Evolutionary conservation across 2,329 filamentous ascomycete genomes (phyloP), one percentile per base, ranked within the genome.

Genomic region (Aspergillus pseudoviridinutans): DNA sequence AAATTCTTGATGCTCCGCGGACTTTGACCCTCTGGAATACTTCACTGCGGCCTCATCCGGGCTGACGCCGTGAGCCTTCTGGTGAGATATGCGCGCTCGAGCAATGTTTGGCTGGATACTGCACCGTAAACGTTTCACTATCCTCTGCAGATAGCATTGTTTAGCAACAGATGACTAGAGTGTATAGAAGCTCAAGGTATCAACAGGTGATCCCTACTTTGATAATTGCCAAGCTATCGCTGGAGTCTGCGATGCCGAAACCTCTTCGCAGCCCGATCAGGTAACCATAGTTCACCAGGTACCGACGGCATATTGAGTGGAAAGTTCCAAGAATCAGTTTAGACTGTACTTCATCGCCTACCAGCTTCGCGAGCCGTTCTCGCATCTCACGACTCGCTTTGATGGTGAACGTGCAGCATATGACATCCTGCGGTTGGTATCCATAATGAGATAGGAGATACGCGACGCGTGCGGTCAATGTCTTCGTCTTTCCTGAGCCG

Each of bases 321-420:
- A 99, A 97, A 0, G 94, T 99, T 20, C 93, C 93, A 3, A 99
- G 79, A 32, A 97, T 84, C 62, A 99, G 80, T 66, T 87, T 89
- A 55, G 83, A 87, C 69, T 92, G 90, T 17, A 87, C 78, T 5
- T 87, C 87, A 59, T 88, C 83, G 1, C 92, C 92, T n/a, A 97
- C 81, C n/a, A 90, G 82, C 58, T 83, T 87, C 0, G 87, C 86
- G 56, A 97, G 90, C 7, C 93, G 85, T 68, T 91, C 87, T 68
- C 92, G 91, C 93, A 99, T 99, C 78, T 97, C 93, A 20, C 83
- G 84, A 20, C 92, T 91, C 1, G 94, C 92, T 74, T 97, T 97
- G 72, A 96, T 92, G 1, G 94, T 99, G 71, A 99, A 99, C 0
- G 93, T 97, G 60, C 93, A 94, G 58, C 97, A 93, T 58, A 99